Conservation (phyloP, 257 asterid genomes). For the Lavandula angustifolia region DNA sequence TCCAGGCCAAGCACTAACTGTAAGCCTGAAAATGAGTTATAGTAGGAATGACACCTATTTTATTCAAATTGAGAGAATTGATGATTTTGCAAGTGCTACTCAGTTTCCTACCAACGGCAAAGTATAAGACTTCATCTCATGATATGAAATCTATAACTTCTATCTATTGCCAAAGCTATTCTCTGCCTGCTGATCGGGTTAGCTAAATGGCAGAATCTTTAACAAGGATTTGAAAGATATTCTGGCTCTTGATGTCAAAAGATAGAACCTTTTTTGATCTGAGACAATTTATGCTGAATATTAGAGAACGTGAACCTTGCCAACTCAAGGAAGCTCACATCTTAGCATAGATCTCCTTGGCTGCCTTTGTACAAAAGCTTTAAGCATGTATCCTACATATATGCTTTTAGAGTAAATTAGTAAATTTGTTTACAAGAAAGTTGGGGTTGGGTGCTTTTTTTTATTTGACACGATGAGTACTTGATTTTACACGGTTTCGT, state of each 20-base stretch:
- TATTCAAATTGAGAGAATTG: constrained; percentile 1
- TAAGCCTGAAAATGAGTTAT: neutral
- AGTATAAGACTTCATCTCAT: constrained; percentile 5
- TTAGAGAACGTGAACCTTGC: constrained; percentile 15
- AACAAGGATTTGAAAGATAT: constrained; percentile 4
- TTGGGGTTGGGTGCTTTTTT: constrained; percentile 15
- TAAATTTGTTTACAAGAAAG: constrained; percentile 22
- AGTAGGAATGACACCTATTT: neutral
- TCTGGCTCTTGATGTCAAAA: neutral
- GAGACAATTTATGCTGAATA: neutral
- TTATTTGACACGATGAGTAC: constrained; percentile 23
- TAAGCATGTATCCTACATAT: neutral
- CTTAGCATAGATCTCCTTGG: neutral
- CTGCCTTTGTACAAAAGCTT: constrained; percentile 16
- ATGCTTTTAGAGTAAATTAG: constrained; percentile 1
- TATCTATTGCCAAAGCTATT: constrained; percentile 2
- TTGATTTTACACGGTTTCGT: constrained; percentile 33
- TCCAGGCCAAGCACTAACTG: neutral
- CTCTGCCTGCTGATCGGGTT: neutral
- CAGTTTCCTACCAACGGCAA: constrained; percentile 5
- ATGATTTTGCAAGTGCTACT: neutral
- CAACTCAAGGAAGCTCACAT: neutral
- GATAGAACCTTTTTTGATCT: constrained; percentile 13
- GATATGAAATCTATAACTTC: neutral
- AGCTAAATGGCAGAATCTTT: neutral